Evolutionary conservation across 2,329 filamentous ascomycete species (phyloP), one percentile per base, ranked within the genome.

Genomic region (Didymella arachidicola): DNA sequence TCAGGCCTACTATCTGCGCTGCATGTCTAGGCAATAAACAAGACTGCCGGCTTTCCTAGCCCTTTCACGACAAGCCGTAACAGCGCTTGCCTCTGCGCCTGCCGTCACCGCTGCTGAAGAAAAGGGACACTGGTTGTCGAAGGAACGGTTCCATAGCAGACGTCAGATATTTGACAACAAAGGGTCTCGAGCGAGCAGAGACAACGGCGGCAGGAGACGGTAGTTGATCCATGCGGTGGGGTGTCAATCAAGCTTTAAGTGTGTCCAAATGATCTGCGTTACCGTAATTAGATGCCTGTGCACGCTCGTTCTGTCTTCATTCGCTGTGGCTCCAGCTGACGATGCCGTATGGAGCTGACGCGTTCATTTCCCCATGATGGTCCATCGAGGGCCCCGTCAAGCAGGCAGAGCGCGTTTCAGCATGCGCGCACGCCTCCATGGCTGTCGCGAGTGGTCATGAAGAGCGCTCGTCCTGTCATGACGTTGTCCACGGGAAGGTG

Each of bases 341-440:
- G 44, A 51, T 54, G 39, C 45, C 51, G 34, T 27, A 52, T 47
- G 47, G 25, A 60, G 57, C 52, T 60, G 57, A 55, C 57, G 57
- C 57, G 57, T 59, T 55, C 41, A 7, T 29, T 46, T n/a, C 42
- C 50, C 51, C 44, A 29, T 22, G 3, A 22, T 22, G 22, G 22
- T 22, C 22, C 22, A 22, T 22, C 22, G 46, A 51, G 44, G 51
- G 18, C 51, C 32, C 45, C 16, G 18, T 44, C 29, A 11, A 43
- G 19, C 10, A 26, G 34, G 36, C 22, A 32, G 34, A 39, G 46
- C 34, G 47, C 47, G 57, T 60, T 60, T 55, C 57, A 60, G 46
- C 16, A 47, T 42, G 51, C 57, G 42, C 52, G 38, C 41, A 25
- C 46, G 46, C 45, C 27, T 60, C 47, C 32, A 48, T 60, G 32